phyloP scores from a whole-genome alignment of 2,329 filamentous ascomycete genomes.

The Talaromyces sp. region DNA sequence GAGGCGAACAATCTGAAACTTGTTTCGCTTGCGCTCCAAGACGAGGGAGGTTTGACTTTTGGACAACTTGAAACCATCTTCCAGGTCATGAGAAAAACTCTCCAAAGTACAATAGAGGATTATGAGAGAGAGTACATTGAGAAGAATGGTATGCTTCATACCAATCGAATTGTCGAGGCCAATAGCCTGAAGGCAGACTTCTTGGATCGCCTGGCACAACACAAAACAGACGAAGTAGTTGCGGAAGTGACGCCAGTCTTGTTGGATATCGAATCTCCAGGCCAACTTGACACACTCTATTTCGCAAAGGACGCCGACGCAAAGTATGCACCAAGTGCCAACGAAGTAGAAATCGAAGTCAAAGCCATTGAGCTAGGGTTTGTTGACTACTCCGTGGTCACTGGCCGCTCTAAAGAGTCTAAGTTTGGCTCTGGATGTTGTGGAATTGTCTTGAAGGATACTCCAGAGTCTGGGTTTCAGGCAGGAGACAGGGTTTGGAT shows the following conservation, averaged over 20 bases:
- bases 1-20: neutral
- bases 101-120: neutral
- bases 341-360: slow-evolving; percentile 3
- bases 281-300: neutral
- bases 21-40: neutral
- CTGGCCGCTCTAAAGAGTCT: neutral
- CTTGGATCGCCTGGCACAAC: neutral
- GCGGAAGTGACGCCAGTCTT: neutral
- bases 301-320: neutral
- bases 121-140: neutral
- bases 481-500: neutral
- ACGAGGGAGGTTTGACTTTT: neutral
- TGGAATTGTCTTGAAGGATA: neutral
- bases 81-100: neutral
- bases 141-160: neutral
- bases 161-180: neutral
- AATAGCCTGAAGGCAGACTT: too few species aligned
- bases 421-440: slow-evolving; percentile 1
- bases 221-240: neutral
- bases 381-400: neutral
- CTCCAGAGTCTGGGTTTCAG: neutral
- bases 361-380: neutral
- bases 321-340: neutral
- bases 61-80: neutral
- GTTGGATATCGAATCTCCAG: neutral